Evolutionary conservation across 768 basidiomycete genomes (phyloP), one percentile per base, ranked within the genome.

Genomic region (Serendipita sp.): DNA sequence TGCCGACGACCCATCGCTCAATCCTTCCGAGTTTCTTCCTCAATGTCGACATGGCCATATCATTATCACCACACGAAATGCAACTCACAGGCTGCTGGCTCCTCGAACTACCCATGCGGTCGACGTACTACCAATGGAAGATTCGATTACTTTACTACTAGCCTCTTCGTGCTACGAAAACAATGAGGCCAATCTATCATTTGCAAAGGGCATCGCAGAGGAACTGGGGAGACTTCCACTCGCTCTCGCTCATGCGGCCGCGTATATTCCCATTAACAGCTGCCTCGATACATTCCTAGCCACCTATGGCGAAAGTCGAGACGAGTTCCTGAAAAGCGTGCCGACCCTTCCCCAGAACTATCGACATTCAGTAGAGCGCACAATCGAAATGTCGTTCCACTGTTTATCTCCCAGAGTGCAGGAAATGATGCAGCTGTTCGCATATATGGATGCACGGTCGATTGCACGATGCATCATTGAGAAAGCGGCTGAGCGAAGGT

Each of bases 1-100:
- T 60, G 56, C 56, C 35, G 56, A 60, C n/a, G 56, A 60, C 32
- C 56, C 56, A 28, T 30, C 56, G 8, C 56, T 60, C 35, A 30
- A 60, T 11, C 16, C 32, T 11, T 35, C 35, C 11, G 5, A 18
- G 11, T 60, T 28, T 35, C 35, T 60, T n/a, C 56, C 56, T n/a
- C 24, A n/a, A 60, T 16, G 4, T n/a, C 16, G 16, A 32, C 18
- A 60, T 37, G 56, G 56, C 10, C 24, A 30, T 2, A 60, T 60
- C n/a, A 60, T 60, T 35, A 60, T 60, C 28, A 60, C 56, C 28
- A 32, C 56, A 11, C 56, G 56, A 24, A 32, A 60, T 32, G n/a
- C 48, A 16, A 32, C 48, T 8, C 30, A n/a, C 16, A 7, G 18
- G n/a, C 7, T 18, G n/a, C 48, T 51, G 1, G 30, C 38, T 41